Evolutionary conservation across 306 rosid genomes (phyloP).

Genomic region (Dryas drummondii): DNA sequence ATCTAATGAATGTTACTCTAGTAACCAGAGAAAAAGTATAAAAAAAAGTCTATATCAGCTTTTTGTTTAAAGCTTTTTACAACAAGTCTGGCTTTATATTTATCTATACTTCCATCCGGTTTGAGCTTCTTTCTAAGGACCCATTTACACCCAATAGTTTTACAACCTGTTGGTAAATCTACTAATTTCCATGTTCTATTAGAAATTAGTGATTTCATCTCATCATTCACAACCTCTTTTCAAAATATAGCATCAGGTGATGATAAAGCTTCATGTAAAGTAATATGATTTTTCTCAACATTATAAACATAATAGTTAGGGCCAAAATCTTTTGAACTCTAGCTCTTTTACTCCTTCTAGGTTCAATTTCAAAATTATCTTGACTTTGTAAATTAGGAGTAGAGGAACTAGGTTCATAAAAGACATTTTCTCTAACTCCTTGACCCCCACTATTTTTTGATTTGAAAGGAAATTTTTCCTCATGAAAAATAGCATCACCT

Average conservation of each 20-base stretch:
- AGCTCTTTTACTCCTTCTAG: too few relatives aligned
- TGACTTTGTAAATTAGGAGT: too few relatives aligned
- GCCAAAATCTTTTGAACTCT: background rate
- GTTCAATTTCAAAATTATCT: background rate
- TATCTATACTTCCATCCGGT: background rate
- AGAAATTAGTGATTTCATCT: background rate
- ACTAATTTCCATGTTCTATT: background rate
- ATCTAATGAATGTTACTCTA: background rate
- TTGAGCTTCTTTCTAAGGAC: background rate
- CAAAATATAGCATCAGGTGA: background rate
- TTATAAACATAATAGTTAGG: background rate
- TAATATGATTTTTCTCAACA: background rate
- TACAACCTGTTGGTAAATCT: background rate
- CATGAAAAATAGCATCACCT: background rate
- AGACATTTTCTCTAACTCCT: background rate
- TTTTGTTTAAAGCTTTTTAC: background rate
- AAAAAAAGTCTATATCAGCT: background rate
- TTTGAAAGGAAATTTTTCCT: too few relatives aligned
- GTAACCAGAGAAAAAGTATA: background rate
- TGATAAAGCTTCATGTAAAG: background rate
- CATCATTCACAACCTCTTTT: background rate
- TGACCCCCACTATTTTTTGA: background rate
- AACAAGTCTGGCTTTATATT: background rate
- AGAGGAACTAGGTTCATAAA: background rate
- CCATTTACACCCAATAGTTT: background rate